Conservation (phyloP, 2,329 filamentous ascomycete species). For the Neopestalotiopsis clavispora region DNA sequence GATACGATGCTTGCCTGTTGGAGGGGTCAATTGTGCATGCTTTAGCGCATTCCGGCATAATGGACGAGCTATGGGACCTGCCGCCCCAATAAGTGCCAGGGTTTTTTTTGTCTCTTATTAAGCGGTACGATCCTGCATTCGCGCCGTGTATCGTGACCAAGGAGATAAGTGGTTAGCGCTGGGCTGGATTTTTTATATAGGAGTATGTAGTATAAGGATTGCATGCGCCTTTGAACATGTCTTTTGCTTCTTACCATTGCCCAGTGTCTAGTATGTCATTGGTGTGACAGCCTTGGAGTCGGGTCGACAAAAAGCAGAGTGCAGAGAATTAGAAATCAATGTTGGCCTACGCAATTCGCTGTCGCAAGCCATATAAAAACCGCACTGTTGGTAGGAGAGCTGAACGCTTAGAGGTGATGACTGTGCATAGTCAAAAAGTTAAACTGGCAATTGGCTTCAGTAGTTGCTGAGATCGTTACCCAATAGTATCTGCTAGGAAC, state of each 20-base stretch:
- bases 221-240: not conserved
- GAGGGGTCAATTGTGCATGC: not conserved
- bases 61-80: slow-evolving; percentile 22
- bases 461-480: slow-evolving; percentile 1
- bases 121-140: slow-evolving; percentile 12
- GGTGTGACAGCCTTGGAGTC: too few relatives aligned
- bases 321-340: not conserved
- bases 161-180: not conserved
- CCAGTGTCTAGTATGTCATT: too few relatives aligned
- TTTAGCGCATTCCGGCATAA: slow-evolving; percentile 23
- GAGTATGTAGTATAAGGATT: not conserved
- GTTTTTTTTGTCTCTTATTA: not conserved
- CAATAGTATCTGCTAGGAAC: not conserved
- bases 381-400: not conserved
- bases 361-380: not conserved
- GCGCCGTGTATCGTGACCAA: not conserved
- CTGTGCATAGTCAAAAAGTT: not conserved
- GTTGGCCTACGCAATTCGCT: not conserved
- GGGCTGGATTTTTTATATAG: too few relatives aligned
- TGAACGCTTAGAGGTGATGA: not conserved
- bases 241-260: not conserved
- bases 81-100: slow-evolving; percentile 18
- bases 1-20: not conserved
- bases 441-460: slow-evolving; percentile 2
- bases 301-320: too few relatives aligned